Evolutionary conservation across 1,139 yeast genomes (phyloP).

Genomic region (Hansenula sp.): DNA sequence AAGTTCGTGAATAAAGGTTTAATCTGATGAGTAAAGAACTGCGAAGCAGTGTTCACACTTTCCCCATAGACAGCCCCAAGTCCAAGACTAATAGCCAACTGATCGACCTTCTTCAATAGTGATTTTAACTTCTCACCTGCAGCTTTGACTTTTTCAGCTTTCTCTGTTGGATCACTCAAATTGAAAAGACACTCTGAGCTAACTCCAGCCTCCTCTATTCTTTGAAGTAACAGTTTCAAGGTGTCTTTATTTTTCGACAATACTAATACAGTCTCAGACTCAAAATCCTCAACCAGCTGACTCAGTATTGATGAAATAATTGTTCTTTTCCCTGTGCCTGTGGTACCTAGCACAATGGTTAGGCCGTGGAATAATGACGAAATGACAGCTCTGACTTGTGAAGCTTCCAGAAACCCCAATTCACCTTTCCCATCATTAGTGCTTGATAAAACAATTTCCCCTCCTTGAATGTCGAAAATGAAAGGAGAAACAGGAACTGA

Average conservation of each 20-base stretch:
- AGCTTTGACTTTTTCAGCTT: background rate
- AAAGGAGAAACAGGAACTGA: conserved; percentile 6
- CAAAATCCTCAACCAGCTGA: background rate
- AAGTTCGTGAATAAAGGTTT: conserved; percentile 30
- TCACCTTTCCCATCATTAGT: no score
- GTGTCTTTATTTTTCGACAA: conserved; percentile 19
- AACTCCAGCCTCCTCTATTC: conserved; percentile 6
- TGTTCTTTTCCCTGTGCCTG: conserved; percentile 41
- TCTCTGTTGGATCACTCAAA: conserved; percentile 1
- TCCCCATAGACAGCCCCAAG: conserved; percentile 41
- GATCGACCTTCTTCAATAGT: conserved; percentile 29
- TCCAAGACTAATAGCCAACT: conserved; percentile 30
- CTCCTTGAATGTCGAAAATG: conserved; percentile 9
- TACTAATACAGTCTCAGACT: background rate
- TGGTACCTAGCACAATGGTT: conserved; percentile 39
- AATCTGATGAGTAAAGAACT: conserved; percentile 32
- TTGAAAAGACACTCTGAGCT: conserved; percentile 3
- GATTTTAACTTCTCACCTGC: conserved; percentile 13
- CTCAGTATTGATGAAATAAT: background rate
- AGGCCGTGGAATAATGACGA: conserved; percentile 32
- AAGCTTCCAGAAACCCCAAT: conserved; percentile 12
- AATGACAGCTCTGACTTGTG: conserved; percentile 32
- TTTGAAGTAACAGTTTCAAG: conserved; percentile 21
- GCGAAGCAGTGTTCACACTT: conserved; percentile 37
- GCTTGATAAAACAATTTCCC: background rate